Conservation (phyloP, 1,139 yeast genomes). For the Diutina sp. region DNA sequence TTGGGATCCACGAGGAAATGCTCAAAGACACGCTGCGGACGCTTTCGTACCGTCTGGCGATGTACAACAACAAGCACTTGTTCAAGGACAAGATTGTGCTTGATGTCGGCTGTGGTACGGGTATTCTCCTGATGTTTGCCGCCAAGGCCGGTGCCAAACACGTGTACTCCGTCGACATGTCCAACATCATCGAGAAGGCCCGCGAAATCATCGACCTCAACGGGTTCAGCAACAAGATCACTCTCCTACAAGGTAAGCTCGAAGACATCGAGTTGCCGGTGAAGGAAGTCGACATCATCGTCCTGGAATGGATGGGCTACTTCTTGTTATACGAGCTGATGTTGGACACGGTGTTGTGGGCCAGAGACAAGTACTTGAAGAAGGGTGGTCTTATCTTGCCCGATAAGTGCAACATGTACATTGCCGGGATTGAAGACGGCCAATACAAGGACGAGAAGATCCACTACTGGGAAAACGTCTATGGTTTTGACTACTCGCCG, state of each 20-base stretch:
- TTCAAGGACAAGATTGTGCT: conserved; percentile 92
- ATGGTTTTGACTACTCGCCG: conserved; percentile 87
- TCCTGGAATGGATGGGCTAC: conserved; percentile 99
- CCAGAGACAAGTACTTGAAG: conserved; percentile 83
- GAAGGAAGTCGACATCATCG: conserved; percentile 77
- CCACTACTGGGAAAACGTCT: conserved; percentile 93
- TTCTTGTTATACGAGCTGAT: conserved; percentile 90
- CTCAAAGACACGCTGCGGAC: conserved; percentile 92
- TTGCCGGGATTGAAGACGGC: conserved; percentile 93
- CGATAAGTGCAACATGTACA: conserved; percentile 80
- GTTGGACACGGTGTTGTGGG: conserved; percentile 92
- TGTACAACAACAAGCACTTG: conserved; percentile 76
- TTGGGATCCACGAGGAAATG: conserved; percentile 98
- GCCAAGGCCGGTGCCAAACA: conserved; percentile 96
- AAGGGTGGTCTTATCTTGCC: conserved; percentile 90
- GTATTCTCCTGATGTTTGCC: conserved; percentile 96
- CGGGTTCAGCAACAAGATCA: conserved; percentile 79
- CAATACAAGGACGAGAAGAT: conserved; percentile 88
- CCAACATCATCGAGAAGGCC: conserved; percentile 92
- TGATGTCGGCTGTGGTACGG: conserved; percentile 98
- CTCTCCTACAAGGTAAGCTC: conserved; percentile 82
- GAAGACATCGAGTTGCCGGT: conserved; percentile 86
- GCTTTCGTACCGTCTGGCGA: conserved; percentile 82
- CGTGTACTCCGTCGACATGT: conserved; percentile 95
- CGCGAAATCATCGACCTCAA: conserved; percentile 71